Evolutionary conservation across 2,329 filamentous ascomycete genomes (phyloP), one percentile per base, ranked within the genome.

Genomic region (Alternaria alternata): DNA sequence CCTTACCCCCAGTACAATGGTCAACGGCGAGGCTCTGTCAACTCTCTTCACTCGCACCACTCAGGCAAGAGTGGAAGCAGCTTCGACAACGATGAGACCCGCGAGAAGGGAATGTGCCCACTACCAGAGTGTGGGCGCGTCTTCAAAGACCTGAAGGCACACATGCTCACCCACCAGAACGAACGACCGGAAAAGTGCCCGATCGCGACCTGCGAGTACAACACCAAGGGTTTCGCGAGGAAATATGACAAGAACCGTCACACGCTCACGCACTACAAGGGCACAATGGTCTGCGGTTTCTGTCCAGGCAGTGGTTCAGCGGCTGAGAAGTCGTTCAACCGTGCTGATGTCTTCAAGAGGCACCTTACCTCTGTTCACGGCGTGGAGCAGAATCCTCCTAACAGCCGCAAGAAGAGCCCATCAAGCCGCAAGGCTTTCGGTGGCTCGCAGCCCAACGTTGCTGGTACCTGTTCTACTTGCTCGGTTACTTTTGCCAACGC

Each of bases 241-340:
- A 97, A 97, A 81, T 97, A 97, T 77, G 94, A 97, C 83, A 96
- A 96, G 85, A 97, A 97, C 81, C 85, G 94, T 44, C 94, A 97
- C 78, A 96, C 93, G 5, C 81, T 97, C 64, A 97, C 94, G 5
- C 94, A 97, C 78, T 97, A 97, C 86, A 97, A 97, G 81, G 94
- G 94, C 41, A 97, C 92, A 49, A 97, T 97, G 94, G 92, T 97
- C 24, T 97, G 94, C 75, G 93, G 93, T 30, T 97, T 97, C 82
- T 97, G 94, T 72, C 92, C 93, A 1, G 92, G 93, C 34, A 93
- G 92, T 28, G 94, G 94, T 4, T 94, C 93, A 5, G 87, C 93
- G 7, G 91, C 91, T 1, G 94, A 97, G 81, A 97, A 97, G 86
- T 94, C 91, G 66, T 97, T 97, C 78, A 97, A 97, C 82, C 88